Conservation (phyloP, 495 filamentous ascomycete species). For the Talaromyces nanjingensis region DNA sequence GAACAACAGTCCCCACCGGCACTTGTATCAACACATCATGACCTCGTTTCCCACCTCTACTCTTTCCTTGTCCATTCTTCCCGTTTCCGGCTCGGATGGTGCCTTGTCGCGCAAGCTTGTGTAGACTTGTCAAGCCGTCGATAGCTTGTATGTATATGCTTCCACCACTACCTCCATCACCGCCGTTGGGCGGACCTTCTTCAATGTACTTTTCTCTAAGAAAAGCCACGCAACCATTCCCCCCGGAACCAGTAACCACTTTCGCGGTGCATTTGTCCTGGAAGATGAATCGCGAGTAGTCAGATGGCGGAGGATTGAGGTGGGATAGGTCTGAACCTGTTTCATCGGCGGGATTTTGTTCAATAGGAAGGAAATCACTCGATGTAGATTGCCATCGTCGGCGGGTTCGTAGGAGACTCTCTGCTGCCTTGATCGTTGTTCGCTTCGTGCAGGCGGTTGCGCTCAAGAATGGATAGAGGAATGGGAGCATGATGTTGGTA, state of each 20-base stretch:
- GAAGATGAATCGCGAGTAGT: conserved; percentile 77
- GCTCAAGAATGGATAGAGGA: conserved; percentile 54
- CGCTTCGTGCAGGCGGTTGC: conserved; percentile 26
- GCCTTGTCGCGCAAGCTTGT: conserved; percentile 78
- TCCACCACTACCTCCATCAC: conserved; percentile 86
- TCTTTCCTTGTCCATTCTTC: conserved; percentile 79
- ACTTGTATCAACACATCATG: conserved; percentile 84
- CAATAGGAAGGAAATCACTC: conserved; percentile 8
- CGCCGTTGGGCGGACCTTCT: conserved; percentile 91
- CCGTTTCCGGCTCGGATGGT: conserved; percentile 72
- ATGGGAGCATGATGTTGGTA: conserved; percentile 49
- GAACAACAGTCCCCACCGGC: conserved; percentile 84
- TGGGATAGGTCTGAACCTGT: conserved; percentile 41
- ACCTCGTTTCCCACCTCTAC: conserved; percentile 70
- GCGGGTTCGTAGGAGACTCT: conserved; percentile 14
- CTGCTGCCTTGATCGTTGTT: conserved; percentile 17
- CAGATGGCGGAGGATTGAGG: conserved; percentile 70
- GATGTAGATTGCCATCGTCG: conserved; percentile 28
- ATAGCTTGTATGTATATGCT: conserved; percentile 93
- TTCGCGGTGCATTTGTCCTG: conserved; percentile 76
- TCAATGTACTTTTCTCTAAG: conserved; percentile 80
- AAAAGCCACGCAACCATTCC: conserved; percentile 90
- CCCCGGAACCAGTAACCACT: conserved; percentile 70
- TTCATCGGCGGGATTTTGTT: conserved; percentile 13
- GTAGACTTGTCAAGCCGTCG: conserved; percentile 79